phyloP scores from a whole-genome alignment of 768 basidiomycete species.

The Leccinum subgranulosum region DNA sequence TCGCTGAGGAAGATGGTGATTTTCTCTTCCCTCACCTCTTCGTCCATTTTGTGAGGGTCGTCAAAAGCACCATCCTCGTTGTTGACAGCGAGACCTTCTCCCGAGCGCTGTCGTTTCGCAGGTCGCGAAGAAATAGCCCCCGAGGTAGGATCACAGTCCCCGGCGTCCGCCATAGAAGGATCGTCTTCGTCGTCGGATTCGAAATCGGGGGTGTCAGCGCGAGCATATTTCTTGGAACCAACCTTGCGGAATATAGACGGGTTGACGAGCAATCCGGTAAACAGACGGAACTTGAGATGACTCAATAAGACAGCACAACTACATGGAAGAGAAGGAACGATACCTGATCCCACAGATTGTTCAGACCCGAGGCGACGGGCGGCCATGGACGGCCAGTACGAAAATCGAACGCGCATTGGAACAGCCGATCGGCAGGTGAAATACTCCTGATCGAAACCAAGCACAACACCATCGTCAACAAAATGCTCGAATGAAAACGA shows the following conservation, averaged over 20 bases:
- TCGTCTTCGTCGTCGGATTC: constrained; percentile 30
- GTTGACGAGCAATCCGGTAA: constrained; percentile 52
- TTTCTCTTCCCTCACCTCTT: constrained; percentile 40
- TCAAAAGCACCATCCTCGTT: constrained; percentile 33
- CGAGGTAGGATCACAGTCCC: neutral
- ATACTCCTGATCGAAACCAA: constrained; percentile 34
- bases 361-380: constrained; percentile 27
- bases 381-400: constrained; percentile 40
- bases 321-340: constrained; percentile 5
- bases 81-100: constrained; percentile 8
- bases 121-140: constrained; percentile 8
- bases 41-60: constrained; percentile 33
- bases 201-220: constrained; percentile 36
- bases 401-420: constrained; percentile 60
- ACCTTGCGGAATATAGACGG: constrained; percentile 36
- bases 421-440: constrained; percentile 51
- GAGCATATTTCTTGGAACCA: constrained; percentile 25
- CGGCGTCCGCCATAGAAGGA: constrained; percentile 7
- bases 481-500: neutral
- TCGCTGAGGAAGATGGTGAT: constrained; percentile 56
- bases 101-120: constrained; percentile 26
- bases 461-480: neutral
- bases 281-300: constrained; percentile 53
- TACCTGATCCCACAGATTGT: constrained; percentile 66
- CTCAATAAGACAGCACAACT: constrained; percentile 2